Evolutionary conservation across 345 rosid genomes (phyloP), one percentile per base, ranked within the genome.

Genomic region (Populus simonii): DNA sequence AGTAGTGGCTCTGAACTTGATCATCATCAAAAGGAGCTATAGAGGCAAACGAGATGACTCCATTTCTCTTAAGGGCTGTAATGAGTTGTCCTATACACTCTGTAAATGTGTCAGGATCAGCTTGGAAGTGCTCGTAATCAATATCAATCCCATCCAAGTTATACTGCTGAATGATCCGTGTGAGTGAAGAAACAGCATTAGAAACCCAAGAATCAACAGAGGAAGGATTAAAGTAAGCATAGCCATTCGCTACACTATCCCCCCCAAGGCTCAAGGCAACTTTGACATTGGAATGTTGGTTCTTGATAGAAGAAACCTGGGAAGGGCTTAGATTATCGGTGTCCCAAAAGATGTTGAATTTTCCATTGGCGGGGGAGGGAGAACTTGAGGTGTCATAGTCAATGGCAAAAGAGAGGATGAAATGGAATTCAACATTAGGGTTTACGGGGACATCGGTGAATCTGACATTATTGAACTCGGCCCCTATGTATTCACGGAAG

Each of bases 181-280:
- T 75, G 66, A 67, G 72, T 1, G 78, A 75, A 66, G 78, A 75
- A 51, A 75, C 78, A 49, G 78, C 78, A 35, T 75, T 75, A 2
- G 78, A 67, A 7, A 67, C 72, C 78, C 78, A 75, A 22, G 78
- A 75, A 22, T 49, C 18, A 1, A 67, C 36, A 0, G 78, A 75
- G 13, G 65, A 66, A 15, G 72, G 78, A 2, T 67, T 35, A 47
- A 75, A 75, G 65, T 67, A 49, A 35, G 78, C 78, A 9, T 1
- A 7, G 29, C 23, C 66, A 11, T 55, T 73, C 15, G 33, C 71
- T 2, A 69, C 73, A 9, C 69, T 69, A 29, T 76, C 79, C 6
- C 79, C 79, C 0, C 79, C 74, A 8, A 76, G 68, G 31, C 79
- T 76, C 2, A 69, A 7, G 2, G 68, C 74, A 3, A 76, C 74